phyloP scores from a whole-genome alignment of 129 eudicot genomes.

The Logfia minima region DNA sequence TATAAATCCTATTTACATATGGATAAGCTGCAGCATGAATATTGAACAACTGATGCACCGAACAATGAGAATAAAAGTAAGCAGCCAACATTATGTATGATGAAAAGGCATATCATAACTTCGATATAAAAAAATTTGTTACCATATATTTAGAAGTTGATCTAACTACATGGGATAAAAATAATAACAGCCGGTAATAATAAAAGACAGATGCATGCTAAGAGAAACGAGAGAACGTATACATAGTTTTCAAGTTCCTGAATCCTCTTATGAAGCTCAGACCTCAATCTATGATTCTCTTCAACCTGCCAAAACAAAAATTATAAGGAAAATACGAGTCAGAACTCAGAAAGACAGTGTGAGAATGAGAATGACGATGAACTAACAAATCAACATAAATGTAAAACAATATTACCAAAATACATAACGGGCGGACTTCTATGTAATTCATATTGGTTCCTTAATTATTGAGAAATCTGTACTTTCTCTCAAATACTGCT shows the following conservation, averaged over 20 bases:
- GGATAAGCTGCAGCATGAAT: neutral
- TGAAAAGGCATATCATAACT: neutral
- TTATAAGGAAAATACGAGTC: neutral
- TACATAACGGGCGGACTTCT: neutral
- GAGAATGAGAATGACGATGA: constrained; percentile 6
- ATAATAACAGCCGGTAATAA: neutral
- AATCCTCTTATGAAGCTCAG: constrained; percentile 66
- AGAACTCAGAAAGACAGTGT: constrained; percentile 4
- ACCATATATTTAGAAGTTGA: too few relatives aligned
- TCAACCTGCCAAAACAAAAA: constrained; percentile 55
- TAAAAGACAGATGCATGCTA: too few relatives aligned
- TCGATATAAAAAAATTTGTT: too few relatives aligned
- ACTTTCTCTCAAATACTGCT: neutral
- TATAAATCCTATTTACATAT: neutral
- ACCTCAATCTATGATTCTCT: constrained; percentile 74
- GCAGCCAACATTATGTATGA: neutral
- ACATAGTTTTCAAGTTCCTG: constrained; percentile 76
- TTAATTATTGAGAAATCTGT: neutral
- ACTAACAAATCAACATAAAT: constrained; percentile 1
- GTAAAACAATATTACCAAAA: constrained; percentile 10
- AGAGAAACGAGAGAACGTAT: constrained; percentile 26
- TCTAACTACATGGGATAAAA: too few relatives aligned
- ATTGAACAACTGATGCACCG: neutral
- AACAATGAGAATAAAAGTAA: neutral
- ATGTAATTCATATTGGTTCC: neutral